Conservation (phyloP, 306 rosid species). For the Mucuna pruriens region DNA sequence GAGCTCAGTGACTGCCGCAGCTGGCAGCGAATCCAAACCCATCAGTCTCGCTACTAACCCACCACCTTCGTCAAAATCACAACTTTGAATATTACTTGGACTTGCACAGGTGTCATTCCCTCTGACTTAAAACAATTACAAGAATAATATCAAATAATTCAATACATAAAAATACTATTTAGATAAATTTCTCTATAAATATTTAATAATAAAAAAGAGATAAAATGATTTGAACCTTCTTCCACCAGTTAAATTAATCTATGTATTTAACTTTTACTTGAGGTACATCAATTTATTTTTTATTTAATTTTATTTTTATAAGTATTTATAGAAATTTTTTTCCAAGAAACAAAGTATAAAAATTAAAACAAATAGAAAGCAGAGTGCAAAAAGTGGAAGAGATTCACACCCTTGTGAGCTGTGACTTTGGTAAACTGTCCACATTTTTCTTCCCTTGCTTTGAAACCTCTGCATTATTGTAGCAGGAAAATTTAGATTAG, state of each 20-base stretch:
- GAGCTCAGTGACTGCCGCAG: constrained; percentile 48
- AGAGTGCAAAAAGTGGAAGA: not conserved
- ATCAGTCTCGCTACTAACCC: constrained; percentile 87
- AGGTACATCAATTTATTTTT: not conserved
- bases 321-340: not conserved
- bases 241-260: not conserved
- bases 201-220: not conserved
- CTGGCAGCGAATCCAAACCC: constrained; percentile 91
- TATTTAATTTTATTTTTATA: not conserved
- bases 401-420: constrained; percentile 57
- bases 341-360: not conserved
- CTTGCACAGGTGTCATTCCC: constrained; percentile 61
- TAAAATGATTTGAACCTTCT: not conserved
- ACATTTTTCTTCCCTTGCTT: constrained; percentile 68
- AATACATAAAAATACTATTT: not conserved
- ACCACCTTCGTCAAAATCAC: constrained; percentile 69
- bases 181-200: not conserved
- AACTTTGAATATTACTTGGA: constrained; percentile 56
- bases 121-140: constrained; percentile 54
- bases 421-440: constrained; percentile 53
- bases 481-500: constrained; percentile 35
- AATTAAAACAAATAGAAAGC: constrained; percentile 8
- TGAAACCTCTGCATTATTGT: constrained; percentile 52
- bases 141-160: not conserved
- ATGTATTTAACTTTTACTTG: not conserved